Evolutionary conservation across 805 yeast species (phyloP).

Genomic region (Kuraishia borneana): DNA sequence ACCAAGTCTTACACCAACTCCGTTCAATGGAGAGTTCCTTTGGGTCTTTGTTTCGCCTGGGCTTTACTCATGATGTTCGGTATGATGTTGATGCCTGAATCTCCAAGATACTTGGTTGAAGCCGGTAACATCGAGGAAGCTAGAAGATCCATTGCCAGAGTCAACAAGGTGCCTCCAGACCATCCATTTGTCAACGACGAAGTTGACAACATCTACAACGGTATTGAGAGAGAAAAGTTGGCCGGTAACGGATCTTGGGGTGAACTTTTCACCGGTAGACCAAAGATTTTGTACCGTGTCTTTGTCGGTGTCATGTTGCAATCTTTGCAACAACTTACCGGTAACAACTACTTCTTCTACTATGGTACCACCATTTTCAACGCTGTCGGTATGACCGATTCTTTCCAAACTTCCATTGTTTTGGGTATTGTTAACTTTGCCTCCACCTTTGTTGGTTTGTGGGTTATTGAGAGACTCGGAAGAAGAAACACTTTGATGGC

Average conservation of each 20-base stretch:
- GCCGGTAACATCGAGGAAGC: slow-evolving; percentile 45
- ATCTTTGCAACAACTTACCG: slow-evolving; percentile 63
- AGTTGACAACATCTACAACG: slow-evolving; percentile 26
- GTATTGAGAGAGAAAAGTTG: slow-evolving; percentile 34
- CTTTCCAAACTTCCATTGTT: slow-evolving; percentile 30
- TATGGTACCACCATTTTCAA: slow-evolving; percentile 55
- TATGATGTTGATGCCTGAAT: slow-evolving; percentile 53
- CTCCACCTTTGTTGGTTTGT: slow-evolving; percentile 40
- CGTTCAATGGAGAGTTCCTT: slow-evolving; percentile 59
- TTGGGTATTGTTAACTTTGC: slow-evolving; percentile 35
- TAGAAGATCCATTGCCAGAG: slow-evolving; percentile 33
- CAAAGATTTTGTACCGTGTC: slow-evolving; percentile 28
- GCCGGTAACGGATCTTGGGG: slow-evolving; percentile 42
- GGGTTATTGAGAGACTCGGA: slow-evolving; percentile 45
- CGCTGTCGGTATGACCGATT: slow-evolving; percentile 34
- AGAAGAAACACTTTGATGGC: slow-evolving; percentile 49
- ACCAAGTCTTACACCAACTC: slow-evolving; percentile 41
- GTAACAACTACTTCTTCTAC: slow-evolving; percentile 64
- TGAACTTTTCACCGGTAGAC: slow-evolving; percentile 39
- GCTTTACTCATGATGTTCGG: slow-evolving; percentile 45
- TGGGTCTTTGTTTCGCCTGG: slow-evolving; percentile 41
- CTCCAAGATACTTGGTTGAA: slow-evolving; percentile 56
- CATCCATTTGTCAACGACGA: slow-evolving; percentile 20
- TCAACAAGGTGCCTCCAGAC: slow-evolving; percentile 26
- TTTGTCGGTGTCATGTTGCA: slow-evolving; percentile 43